Evolutionary conservation across 2,329 filamentous ascomycete genomes (phyloP).

Genomic region (Monascus ruber): DNA sequence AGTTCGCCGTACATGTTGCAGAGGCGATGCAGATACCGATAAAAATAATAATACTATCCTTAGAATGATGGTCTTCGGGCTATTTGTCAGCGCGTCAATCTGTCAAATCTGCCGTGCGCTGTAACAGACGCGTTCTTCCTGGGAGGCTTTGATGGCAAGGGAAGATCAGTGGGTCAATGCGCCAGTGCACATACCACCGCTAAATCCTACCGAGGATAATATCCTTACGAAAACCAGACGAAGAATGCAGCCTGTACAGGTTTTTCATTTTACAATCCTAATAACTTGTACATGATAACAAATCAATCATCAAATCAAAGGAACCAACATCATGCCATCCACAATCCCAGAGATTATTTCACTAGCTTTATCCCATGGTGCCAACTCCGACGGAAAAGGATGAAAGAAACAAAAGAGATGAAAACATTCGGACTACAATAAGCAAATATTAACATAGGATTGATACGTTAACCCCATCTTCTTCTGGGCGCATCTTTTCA

Average conservation of each 20-base stretch:
- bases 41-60: too few relatives aligned
- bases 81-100: too few relatives aligned
- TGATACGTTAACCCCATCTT: neutral
- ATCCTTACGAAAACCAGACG: too few relatives aligned
- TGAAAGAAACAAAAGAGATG: conserved; percentile 1
- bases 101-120: too few relatives aligned
- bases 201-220: neutral
- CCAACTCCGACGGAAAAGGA: neutral
- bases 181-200: neutral
- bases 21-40: too few relatives aligned
- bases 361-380: neutral
- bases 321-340: neutral
- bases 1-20: conserved; percentile 70
- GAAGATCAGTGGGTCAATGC: neutral
- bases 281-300: neutral
- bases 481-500: neutral
- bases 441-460: neutral
- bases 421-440: neutral
- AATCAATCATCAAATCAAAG: neutral
- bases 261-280: neutral
- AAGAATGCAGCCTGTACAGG: too few relatives aligned
- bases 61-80: too few relatives aligned
- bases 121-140: too few relatives aligned
- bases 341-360: neutral
- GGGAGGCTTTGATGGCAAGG: neutral